A percentile compares a stretch with the other conserved stretches of the same genome.
phyloP scores from a whole-genome alignment of 331 rosid genomes.

The Acacia concinna region DNA sequence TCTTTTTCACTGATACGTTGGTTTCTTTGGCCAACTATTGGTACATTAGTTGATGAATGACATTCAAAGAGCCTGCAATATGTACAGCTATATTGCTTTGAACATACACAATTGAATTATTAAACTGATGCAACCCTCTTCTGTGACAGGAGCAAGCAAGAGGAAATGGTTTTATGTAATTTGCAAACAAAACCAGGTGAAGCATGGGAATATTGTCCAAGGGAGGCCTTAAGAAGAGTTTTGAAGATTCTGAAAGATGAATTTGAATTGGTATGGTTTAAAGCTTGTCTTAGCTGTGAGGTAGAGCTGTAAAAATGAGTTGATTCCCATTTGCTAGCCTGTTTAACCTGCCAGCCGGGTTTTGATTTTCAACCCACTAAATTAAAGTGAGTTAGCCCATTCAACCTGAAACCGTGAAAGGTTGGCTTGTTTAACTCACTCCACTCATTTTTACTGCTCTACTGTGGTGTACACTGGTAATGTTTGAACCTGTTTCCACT shows the following conservation, averaged over 20 bases:
- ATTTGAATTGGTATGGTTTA: constrained; percentile 71
- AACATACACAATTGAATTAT: background rate
- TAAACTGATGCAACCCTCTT: constrained; percentile 29
- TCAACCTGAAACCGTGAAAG: background rate
- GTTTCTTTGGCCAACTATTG: background rate
- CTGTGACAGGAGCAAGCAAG: constrained; percentile 63
- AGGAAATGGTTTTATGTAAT: constrained; percentile 90
- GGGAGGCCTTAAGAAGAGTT: constrained; percentile 76
- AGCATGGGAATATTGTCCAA: constrained; percentile 92
- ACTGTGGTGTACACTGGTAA: background rate
- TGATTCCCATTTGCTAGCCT: background rate
- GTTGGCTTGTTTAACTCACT: background rate
- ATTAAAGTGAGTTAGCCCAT: background rate
- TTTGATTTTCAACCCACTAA: background rate
- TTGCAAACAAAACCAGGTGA: constrained; percentile 68
- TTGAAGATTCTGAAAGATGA: constrained; percentile 76
- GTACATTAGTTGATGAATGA: background rate
- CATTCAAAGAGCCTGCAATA: background rate
- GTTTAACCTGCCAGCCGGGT: background rate
- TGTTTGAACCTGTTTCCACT: constrained; percentile 19
- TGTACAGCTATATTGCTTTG: background rate
- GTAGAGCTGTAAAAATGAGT: background rate
- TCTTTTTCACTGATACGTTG: background rate
- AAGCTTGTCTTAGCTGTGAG: constrained; percentile 1
- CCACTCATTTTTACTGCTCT: too few species aligned